Evolutionary conservation across 2,329 filamentous ascomycete species (phyloP), one percentile per base, ranked within the genome.

Genomic region (Colletotrichum tropicale): DNA sequence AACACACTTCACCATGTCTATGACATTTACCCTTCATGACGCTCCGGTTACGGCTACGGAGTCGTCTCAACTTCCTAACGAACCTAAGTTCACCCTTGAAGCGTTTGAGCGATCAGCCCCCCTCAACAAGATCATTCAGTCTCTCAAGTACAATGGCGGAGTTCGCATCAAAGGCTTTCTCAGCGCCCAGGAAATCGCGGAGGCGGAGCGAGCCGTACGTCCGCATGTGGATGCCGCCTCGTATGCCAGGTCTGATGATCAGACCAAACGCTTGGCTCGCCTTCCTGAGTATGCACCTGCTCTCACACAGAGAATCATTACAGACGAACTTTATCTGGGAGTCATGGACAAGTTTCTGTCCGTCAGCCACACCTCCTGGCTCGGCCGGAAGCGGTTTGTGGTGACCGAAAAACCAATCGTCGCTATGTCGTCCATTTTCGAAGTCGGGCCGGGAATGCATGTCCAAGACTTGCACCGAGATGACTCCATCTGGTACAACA

Each of bases 181-280:
- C 18, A 48, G 38, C 38, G 18, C 38, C 38, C 38, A 48, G 6
- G 38, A 48, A 48, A 48, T 48, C 6, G 38, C 38, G 38, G 38
- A 48, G 38, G 9, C 38, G 38, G 38, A 48, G 38, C 1, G 18
- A 48, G 38, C 18, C 10, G 38, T 48, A 12, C 18, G 38, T 48
- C 38, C 38, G 55, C 56, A 60, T 30, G 38, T 66, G 65, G 62
- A 73, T 38, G 48, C 65, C 13, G 75, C 74, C 18, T 70, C 67
- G 16, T 65, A 65, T 36, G 66, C 78, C 66, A 79, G 77, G n/a
- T 48, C 38, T 4, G 38, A 48, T 48, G 38, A 48, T 48, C 38
- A 48, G 38, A 48, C 38, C 38, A 48, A 48, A 48, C 38, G 38
- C 38, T 48, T 48, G 38, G 38, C 38, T 48, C 38, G 38, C 38